Evolutionary conservation across 2,329 filamentous ascomycete genomes (phyloP).

Genomic region (Alternaria conjuncta): DNA sequence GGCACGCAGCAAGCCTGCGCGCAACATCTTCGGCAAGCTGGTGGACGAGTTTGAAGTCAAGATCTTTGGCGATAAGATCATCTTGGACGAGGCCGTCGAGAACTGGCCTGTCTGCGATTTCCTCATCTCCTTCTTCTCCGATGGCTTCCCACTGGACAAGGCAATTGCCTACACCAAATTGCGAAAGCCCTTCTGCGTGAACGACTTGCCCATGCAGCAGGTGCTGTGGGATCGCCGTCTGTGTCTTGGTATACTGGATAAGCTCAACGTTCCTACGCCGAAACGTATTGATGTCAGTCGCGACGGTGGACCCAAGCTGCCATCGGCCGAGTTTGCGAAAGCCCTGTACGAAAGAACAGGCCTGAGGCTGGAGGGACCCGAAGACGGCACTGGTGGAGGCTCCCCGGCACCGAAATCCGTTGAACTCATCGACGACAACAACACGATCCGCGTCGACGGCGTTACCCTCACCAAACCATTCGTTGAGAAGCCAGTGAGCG

Average conservation of each 20-base stretch:
- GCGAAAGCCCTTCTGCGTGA: slow-evolving; percentile 95
- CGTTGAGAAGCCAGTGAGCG: slow-evolving; percentile 97
- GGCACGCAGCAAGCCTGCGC: slow-evolving; percentile 93
- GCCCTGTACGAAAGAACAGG: slow-evolving; percentile 83
- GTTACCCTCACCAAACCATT: slow-evolving; percentile 85
- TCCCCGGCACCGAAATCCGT: slow-evolving; percentile 68
- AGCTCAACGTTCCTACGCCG: slow-evolving; percentile 87
- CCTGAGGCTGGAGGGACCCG: slow-evolving; percentile 73
- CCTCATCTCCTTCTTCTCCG: slow-evolving; percentile 96
- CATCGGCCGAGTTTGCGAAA: slow-evolving; percentile 79
- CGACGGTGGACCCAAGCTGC: slow-evolving; percentile 83
- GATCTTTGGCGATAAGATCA: slow-evolving; percentile 98
- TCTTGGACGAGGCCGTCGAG: slow-evolving; percentile 93
- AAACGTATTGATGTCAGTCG: slow-evolving; percentile 88
- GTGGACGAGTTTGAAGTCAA: slow-evolving; percentile 96
- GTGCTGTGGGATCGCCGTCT: slow-evolving; percentile 94
- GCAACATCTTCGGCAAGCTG: slow-evolving; percentile 92
- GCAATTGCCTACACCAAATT: slow-evolving; percentile 94
- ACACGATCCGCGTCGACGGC: slow-evolving; percentile 88
- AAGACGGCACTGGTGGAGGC: slow-evolving; percentile 69
- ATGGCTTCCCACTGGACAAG: slow-evolving; percentile 95
- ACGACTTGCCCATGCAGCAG: slow-evolving; percentile 96
- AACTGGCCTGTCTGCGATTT: slow-evolving; percentile 98
- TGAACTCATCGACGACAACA: slow-evolving; percentile 86
- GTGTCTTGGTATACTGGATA: slow-evolving; percentile 85